phyloP scores from a whole-genome alignment of 345 rosid genomes.

The Rhodamnia rubescens region DNA sequence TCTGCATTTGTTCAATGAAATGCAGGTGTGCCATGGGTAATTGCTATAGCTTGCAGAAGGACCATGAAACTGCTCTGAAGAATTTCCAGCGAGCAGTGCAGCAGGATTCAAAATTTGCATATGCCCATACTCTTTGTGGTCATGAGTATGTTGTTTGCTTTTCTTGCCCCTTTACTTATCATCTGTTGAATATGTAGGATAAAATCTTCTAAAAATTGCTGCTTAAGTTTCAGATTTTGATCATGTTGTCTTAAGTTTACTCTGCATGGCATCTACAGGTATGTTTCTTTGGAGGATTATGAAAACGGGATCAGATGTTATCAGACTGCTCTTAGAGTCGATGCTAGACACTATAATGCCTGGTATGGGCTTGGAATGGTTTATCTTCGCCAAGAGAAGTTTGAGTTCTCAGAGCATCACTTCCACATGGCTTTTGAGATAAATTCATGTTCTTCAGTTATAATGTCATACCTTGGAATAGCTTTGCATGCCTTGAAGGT shows the following conservation, averaged over 20 bases:
- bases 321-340: conserved; percentile 82
- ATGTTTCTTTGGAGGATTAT: conserved; percentile 83
- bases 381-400: conserved; percentile 89
- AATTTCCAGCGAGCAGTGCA: conserved; percentile 89
- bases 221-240: not conserved
- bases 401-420: conserved; percentile 93
- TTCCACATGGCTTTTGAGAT: conserved; percentile 80
- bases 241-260: not conserved
- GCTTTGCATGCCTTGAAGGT: conserved; percentile 87
- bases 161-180: not conserved
- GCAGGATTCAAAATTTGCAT: conserved; percentile 80
- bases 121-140: conserved; percentile 92
- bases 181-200: not conserved
- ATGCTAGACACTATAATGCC: conserved; percentile 87
- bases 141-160: conserved; percentile 65
- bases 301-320: conserved; percentile 92
- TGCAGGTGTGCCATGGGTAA: conserved; percentile 99
- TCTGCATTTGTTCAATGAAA: not conserved
- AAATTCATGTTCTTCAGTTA: conserved; percentile 86
- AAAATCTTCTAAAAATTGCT: not conserved
- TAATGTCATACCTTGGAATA: conserved; percentile 90
- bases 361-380: conserved; percentile 99
- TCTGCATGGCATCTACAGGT: conserved; percentile 26
- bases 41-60: conserved; percentile 95
- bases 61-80: conserved; percentile 94